phyloP scores from a whole-genome alignment of 1,139 yeast species.

The Tardiomyces blankii region DNA sequence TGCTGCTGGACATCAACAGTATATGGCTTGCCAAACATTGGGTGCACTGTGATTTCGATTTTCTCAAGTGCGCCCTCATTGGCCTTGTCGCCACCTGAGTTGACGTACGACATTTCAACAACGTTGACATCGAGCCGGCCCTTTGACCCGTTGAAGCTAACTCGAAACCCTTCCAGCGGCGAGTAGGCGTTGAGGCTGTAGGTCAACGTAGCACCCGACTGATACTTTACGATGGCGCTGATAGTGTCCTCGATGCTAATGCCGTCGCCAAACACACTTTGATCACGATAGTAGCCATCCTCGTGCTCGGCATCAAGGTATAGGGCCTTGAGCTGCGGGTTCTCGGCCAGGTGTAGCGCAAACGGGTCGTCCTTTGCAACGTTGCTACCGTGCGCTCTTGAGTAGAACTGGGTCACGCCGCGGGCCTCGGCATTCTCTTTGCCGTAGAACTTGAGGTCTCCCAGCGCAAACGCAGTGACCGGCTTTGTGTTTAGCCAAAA shows the following conservation, averaged over 20 bases:
- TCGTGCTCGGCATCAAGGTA: conserved; percentile 12
- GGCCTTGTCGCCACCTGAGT: conserved; percentile 9
- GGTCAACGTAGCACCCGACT: conserved; percentile 8
- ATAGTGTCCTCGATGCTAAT: conserved; percentile 11
- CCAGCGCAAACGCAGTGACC: conserved; percentile 9
- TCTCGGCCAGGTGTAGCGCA: conserved; percentile 7
- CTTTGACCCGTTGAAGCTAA: conserved; percentile 10
- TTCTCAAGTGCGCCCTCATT: conserved; percentile 10
- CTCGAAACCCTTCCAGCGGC: conserved; percentile 10
- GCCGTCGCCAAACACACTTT: conserved; percentile 11
- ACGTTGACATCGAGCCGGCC: conserved; percentile 9
- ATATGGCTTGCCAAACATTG: conserved; percentile 9
- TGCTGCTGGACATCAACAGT: conserved; percentile 5
- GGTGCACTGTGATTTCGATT: conserved; percentile 8
- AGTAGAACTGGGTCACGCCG: conserved; percentile 9
- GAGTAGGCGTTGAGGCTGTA: conserved; percentile 10
- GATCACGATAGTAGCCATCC: conserved; percentile 10
- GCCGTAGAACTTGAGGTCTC: conserved; percentile 10
- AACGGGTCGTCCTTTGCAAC: conserved; percentile 9
- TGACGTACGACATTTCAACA: conserved; percentile 9
- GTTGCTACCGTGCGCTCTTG: conserved; percentile 10
- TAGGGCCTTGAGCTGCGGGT: conserved; percentile 8
- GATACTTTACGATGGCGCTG: conserved; percentile 9
- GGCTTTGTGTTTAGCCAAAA: conserved; percentile 9
- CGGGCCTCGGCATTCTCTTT: conserved; percentile 10